phyloP scores from a whole-genome alignment of 345 rosid genomes.

The Gossypium raimondii region DNA sequence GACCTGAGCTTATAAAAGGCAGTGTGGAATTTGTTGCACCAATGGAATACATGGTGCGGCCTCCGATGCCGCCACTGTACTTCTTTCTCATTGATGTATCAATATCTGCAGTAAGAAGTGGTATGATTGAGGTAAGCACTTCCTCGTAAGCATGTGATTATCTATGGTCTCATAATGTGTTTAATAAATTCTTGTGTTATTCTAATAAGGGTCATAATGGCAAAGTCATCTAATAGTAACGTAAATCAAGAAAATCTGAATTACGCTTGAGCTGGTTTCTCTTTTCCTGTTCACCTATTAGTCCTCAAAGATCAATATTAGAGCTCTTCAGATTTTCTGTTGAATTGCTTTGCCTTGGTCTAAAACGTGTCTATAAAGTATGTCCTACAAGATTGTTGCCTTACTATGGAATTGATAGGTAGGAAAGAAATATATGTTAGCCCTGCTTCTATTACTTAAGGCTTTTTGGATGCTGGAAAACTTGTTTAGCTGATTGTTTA shows the following conservation, averaged over 20 bases:
- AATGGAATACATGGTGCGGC: slow-evolving; percentile 99
- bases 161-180: background rate
- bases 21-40: slow-evolving; percentile 98
- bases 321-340: background rate
- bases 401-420: background rate
- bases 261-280: background rate
- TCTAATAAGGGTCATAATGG: background rate
- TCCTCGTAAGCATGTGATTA: slow-evolving; percentile 8
- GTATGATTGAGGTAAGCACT: slow-evolving; percentile 89
- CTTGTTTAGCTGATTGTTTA: slow-evolving; percentile 1
- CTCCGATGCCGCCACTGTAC: slow-evolving; percentile 95
- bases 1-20: slow-evolving; percentile 93
- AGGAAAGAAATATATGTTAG: background rate
- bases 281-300: background rate
- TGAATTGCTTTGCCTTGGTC: background rate
- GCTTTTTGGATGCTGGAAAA: background rate
- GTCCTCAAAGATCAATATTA: background rate
- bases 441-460: background rate
- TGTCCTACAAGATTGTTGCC: background rate
- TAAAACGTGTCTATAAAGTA: background rate
- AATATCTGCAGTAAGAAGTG: slow-evolving; percentile 80
- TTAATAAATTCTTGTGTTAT: background rate
- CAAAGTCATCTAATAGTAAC: background rate
- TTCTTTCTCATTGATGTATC: slow-evolving; percentile 98
- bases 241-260: background rate